Base-by-base conservation (phyloP, 345 rosid genomes). In the Camelina neglecta region DNA sequence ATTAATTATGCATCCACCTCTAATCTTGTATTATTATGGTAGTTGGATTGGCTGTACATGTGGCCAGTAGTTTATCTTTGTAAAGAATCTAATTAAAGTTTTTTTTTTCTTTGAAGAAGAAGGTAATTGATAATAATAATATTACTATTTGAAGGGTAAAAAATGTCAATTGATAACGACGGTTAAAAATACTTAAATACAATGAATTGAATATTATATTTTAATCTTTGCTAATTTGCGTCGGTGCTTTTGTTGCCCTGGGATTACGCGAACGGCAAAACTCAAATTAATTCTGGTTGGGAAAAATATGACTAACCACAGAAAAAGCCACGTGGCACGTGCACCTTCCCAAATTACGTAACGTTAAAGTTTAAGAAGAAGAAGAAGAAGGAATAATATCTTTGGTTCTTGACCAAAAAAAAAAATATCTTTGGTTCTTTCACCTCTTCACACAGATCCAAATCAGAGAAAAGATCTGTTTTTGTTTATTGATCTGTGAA, bases 271-370 rank as follows among this genome's bases (percentile, higher is more conserved):
- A 29, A 29, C 31, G 31, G 31, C 45, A 65, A 45, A 71, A 33
- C 35, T 3, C 55, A 54, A 53, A 29, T 41, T 54, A 29, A 35
- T 54, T 59, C 29, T 33, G 4, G 41, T 20, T 33, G 31, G 6
- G 5, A 7, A 15, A n/a, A 48, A 8, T 23, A 16, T 7, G 51
- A 58, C 68, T 42, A 48, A 41, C 74, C 73, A 8, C 68, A 63
- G 9, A 54, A 69, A 54, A 8, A 33, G 65, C 70, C 75, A 69
- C 75, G 80, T 76, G 75, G 50, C 65, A 69, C 23, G 44, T 48
- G 56, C 65, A 23, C 38, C 36, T 35, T 35, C 38, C 4, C 1
- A 7, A 39, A 49, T 6, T 65, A 45, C 50, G 41, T 18, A 73
- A 16, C 33, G 16, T 56, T 8, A 38, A 47, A 35, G 38, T 7